Conservation (phyloP, 208 protist species). For the Trypanosoma mega region DNA sequence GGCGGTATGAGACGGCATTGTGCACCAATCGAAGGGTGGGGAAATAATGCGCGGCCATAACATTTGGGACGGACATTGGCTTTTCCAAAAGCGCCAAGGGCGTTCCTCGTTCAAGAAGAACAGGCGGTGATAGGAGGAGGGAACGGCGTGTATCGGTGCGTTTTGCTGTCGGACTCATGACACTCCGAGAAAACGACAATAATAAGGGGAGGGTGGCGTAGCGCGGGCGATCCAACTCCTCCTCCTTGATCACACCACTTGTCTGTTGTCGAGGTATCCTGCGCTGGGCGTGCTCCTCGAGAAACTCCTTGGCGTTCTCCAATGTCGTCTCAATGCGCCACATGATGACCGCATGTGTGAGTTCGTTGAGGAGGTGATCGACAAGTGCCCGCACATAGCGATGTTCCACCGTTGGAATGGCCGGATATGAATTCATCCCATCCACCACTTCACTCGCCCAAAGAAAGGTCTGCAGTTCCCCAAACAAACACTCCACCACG, state of each 20-base stretch:
- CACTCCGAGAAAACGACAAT: conserved; percentile 15
- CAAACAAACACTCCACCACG: conserved; percentile 81
- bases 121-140: neutral
- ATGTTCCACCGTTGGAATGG: conserved; percentile 26
- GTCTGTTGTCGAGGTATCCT: neutral
- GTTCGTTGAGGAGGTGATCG: conserved; percentile 66
- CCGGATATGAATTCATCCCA: conserved; percentile 29
- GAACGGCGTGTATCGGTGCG: neutral
- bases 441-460: conserved; percentile 51
- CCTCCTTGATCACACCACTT: conserved; percentile 19
- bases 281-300: conserved; percentile 21
- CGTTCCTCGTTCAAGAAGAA: conserved; percentile 10
- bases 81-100: conserved; percentile 12
- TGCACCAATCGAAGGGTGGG: conserved; percentile 13
- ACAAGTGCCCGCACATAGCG: conserved; percentile 57
- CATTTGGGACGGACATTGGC: neutral
- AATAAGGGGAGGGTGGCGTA: conserved; percentile 46
- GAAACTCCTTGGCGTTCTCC: conserved; percentile 30
- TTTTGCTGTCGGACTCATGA: neutral
- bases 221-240: conserved; percentile 16
- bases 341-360: conserved; percentile 81
- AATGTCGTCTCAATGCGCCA: conserved; percentile 64
- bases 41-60: conserved; percentile 10
- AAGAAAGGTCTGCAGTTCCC: conserved; percentile 74
- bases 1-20: neutral